These are phyloP conservation scores for Brassica incana DNA, from an alignment of 345 rosid genomes.

Conservation along the genomic window DNA sequence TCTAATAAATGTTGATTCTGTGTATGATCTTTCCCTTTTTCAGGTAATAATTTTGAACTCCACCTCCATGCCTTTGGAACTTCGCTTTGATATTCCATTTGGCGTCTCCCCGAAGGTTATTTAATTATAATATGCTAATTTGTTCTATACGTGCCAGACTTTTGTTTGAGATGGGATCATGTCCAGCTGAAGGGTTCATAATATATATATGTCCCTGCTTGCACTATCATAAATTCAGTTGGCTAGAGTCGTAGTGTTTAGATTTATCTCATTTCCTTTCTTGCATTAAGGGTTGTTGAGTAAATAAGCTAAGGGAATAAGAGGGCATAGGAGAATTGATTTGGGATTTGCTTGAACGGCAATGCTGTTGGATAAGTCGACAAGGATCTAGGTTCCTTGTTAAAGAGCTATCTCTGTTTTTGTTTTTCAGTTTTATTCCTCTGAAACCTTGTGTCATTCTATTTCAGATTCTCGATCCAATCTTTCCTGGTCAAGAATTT, in stretches of 20 bases:
- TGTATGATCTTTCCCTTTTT: constrained; percentile 36
- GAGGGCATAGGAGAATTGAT: constrained; percentile 1
- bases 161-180: neutral
- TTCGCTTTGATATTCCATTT: constrained; percentile 94
- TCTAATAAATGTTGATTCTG: constrained; percentile 16
- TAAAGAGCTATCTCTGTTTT: constrained; percentile 10
- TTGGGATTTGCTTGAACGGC: constrained; percentile 9
- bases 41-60: constrained; percentile 82
- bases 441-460: constrained; percentile 6
- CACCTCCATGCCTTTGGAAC: constrained; percentile 76
- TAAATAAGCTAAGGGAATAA: constrained; percentile 7
- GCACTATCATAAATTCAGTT: constrained; percentile 12
- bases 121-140: constrained; percentile 16
- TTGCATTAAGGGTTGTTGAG: constrained; percentile 1
- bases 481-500: constrained; percentile 84
- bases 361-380: constrained; percentile 2
- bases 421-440: neutral
- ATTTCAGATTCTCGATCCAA: constrained; percentile 80
- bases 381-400: constrained; percentile 21
- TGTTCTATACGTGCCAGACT: constrained; percentile 11
- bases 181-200: neutral
- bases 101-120: constrained; percentile 89
- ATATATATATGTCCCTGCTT: neutral
- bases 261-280: constrained; percentile 17
- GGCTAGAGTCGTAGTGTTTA: neutral